Evolutionary conservation across 1,284 basidiomycete species (phyloP).

Genomic region (Puccinia sorghi): DNA sequence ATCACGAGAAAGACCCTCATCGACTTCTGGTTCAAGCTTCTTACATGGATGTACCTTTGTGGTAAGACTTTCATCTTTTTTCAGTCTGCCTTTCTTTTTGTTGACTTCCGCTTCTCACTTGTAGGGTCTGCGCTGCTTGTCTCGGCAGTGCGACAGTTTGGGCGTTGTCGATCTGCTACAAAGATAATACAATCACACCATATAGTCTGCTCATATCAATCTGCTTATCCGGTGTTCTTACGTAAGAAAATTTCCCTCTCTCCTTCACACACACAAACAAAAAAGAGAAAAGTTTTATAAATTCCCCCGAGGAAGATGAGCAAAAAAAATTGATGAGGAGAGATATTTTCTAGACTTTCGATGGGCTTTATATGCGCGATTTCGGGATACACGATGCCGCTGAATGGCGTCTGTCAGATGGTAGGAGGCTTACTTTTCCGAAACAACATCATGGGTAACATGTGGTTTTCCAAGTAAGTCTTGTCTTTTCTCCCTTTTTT

Average conservation of each 20-base stretch:
- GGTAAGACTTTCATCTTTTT: not conserved
- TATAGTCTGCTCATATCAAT: constrained; percentile 11
- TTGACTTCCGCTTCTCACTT: not conserved
- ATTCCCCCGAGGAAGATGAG: too few relatives aligned
- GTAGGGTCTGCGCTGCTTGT: not conserved
- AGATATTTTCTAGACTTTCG: constrained; percentile 7
- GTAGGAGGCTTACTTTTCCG: constrained; percentile 18
- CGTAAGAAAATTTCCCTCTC: not conserved
- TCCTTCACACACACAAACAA: not conserved
- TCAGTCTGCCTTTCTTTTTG: not conserved
- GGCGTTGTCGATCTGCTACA: not conserved
- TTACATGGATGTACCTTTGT: constrained; percentile 21
- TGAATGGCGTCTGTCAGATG: constrained; percentile 32
- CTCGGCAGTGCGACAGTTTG: not conserved
- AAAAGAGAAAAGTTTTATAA: too few relatives aligned
- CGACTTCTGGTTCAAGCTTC: constrained; percentile 18
- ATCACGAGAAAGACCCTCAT: constrained; percentile 25
- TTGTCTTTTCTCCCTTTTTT: not conserved
- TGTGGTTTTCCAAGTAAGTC: constrained; percentile 30
- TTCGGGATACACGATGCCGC: constrained; percentile 6
- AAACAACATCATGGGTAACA: constrained; percentile 10
- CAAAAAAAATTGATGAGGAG: not conserved
- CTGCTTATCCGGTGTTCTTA: constrained; percentile 6
- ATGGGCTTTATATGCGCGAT: constrained; percentile 26
- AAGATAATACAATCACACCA: not conserved